Evolutionary conservation across 2,329 filamentous ascomycete species (phyloP).

Genomic region (Xylariaceae sp.): DNA sequence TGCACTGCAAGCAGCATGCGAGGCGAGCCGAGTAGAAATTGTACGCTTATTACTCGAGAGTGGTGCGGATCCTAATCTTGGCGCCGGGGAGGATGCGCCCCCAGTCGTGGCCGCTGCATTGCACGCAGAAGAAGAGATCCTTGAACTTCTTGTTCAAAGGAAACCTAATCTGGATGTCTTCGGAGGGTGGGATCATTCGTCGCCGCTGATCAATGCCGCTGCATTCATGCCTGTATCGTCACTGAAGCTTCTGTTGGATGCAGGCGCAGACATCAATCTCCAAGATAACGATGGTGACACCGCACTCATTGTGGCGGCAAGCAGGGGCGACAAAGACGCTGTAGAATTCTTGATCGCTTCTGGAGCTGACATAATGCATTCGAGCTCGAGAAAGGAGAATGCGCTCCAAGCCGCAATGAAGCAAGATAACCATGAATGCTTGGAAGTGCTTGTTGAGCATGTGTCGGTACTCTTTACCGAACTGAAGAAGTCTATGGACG

Average conservation of each 20-base stretch:
- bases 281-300: slow-evolving; percentile 36
- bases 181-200: slow-evolving; percentile 33
- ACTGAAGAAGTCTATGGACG: slow-evolving; percentile 30
- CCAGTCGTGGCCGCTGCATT: slow-evolving; percentile 39
- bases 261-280: slow-evolving; percentile 38
- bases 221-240: slow-evolving; percentile 32
- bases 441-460: slow-evolving; percentile 31
- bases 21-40: slow-evolving; percentile 34
- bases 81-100: slow-evolving; percentile 32
- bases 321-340: slow-evolving; percentile 32
- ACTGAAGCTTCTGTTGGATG: slow-evolving; percentile 33
- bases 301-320: slow-evolving; percentile 37
- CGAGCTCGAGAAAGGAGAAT: slow-evolving; percentile 29
- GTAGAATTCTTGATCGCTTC: slow-evolving; percentile 35
- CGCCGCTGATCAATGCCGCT: slow-evolving; percentile 38
- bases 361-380: slow-evolving; percentile 36
- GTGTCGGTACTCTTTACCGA: slow-evolving; percentile 30
- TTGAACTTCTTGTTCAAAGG: slow-evolving; percentile 34
- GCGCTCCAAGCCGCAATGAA: slow-evolving; percentile 31
- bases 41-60: slow-evolving; percentile 38
- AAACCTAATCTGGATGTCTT: slow-evolving; percentile 37
- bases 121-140: slow-evolving; percentile 34
- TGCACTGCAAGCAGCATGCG: slow-evolving; percentile 40
- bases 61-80: slow-evolving; percentile 37
- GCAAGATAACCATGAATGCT: slow-evolving; percentile 25